Base-by-base conservation (phyloP, 176 grass and related monocot species). In the Elymus sibiricus region DNA sequence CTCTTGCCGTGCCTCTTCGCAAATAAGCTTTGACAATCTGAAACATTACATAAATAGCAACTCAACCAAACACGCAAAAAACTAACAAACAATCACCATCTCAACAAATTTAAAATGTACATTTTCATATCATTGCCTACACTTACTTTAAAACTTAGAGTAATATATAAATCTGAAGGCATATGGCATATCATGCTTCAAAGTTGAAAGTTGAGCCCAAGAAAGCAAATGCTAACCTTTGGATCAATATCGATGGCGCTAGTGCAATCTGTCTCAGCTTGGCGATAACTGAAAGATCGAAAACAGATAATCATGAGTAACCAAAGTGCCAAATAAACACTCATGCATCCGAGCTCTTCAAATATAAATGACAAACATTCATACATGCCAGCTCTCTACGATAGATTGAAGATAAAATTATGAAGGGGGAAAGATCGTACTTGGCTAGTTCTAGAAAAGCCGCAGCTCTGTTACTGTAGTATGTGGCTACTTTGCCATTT, bases 21-120 rank as follows among this genome's bases (percentile, higher is more conserved):
- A 96, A 82, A 79, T 99, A 99, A 88, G 97, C 97, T 93, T 99
- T 99, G 35, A 99, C 92, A 80, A 82, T 97, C 94, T 99, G 64
- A 55, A 82, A 65, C 61, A 21, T 51, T 53, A 76, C 27, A 46
- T 59, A 79, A 66, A 64, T 28, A 79, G 2, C 19, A 13, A 55
- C 10, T 37, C 25, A 46, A 53, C 21, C 22, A 65, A 22, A 66
- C 83, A 0, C 0, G 9, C n/a, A 31, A 68, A 68, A 65, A 40
- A 39, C 6, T n/a, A 17, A 16, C 9, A 77, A 17, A 70, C 21
- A 26, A 71, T 39, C 29, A 26, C 15, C 70, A 40, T 38, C 63
- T 60, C 77, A 85, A 59, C 66, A 61, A 44, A 74, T 55, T 19
- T 40, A 40, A 40, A 65, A 67, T 5, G 51, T 65, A 11, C 37